A percentile compares a stretch with the other conserved stretches of the same genome.
These are phyloP conservation scores for Yamadazyma akitaensis DNA, from an alignment of 805 yeast genomes.

Conservation along the genomic window DNA sequence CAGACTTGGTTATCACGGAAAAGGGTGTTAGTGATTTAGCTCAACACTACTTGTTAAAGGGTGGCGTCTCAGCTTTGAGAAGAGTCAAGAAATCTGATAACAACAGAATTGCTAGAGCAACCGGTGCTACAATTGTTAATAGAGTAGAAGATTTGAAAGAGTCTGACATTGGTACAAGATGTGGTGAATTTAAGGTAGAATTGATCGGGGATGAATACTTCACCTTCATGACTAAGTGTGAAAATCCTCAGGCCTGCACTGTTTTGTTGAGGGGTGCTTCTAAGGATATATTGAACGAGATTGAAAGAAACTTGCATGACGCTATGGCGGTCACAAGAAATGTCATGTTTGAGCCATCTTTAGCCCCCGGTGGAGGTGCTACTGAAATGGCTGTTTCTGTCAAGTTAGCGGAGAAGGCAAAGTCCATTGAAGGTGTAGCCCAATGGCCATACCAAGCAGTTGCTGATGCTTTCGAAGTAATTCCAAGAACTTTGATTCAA, in stretches of 20 bases:
- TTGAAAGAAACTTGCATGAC: slow-evolving; percentile 95
- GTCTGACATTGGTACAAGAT: slow-evolving; percentile 79
- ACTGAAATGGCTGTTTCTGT: slow-evolving; percentile 98
- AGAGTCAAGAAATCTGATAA: slow-evolving; percentile 94
- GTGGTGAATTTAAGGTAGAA: slow-evolving; percentile 91
- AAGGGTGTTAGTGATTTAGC: slow-evolving; percentile 98
- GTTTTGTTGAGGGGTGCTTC: slow-evolving; percentile 92
- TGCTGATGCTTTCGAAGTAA: slow-evolving; percentile 97
- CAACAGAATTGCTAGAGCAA: slow-evolving; percentile 93
- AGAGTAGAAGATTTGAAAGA: slow-evolving; percentile 93
- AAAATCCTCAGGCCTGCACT: slow-evolving; percentile 90
- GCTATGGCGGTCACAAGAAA: slow-evolving; percentile 98
- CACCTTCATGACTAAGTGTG: slow-evolving; percentile 77
- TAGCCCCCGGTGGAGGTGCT: slow-evolving; percentile 99
- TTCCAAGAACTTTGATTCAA: slow-evolving; percentile 95
- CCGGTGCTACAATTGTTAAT: slow-evolving; percentile 96
- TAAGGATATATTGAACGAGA: slow-evolving; percentile 92
- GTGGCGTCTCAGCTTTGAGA: slow-evolving; percentile 88
- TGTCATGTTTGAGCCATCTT: slow-evolving; percentile 88
- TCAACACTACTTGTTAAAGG: slow-evolving; percentile 91
- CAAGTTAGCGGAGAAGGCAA: slow-evolving; percentile 82
- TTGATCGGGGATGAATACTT: slow-evolving; percentile 97
- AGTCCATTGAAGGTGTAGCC: slow-evolving; percentile 86
- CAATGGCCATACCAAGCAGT: slow-evolving; percentile 99
- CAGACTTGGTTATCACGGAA: slow-evolving; percentile 93